These are phyloP conservation scores for Dendrobium huoshanense DNA, from an alignment of 106 monocot species.

Conservation along the genomic window DNA sequence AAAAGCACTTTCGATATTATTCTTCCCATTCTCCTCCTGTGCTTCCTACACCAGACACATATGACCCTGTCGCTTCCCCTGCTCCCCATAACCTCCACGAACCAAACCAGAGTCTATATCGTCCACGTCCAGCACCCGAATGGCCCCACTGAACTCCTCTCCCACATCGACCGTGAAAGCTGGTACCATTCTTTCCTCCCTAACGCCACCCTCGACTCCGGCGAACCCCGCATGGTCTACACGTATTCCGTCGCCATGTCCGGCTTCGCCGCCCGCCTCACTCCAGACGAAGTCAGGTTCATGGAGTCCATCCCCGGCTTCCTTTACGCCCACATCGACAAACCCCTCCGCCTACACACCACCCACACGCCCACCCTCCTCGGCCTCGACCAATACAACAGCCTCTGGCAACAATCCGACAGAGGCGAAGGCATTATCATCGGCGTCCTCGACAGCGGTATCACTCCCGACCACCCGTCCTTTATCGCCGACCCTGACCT, in stretches of 20 bases:
- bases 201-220: too few relatives aligned
- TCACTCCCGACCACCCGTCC: slow-evolving; percentile 32
- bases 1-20: too few relatives aligned
- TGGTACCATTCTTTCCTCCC: too few relatives aligned
- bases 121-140: too few relatives aligned
- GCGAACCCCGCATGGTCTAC: too few relatives aligned
- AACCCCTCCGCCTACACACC: slow-evolving; percentile 4
- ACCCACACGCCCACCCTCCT: slow-evolving; percentile 16
- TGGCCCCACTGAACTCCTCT: too few relatives aligned
- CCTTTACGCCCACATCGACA: slow-evolving; percentile 1
- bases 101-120: too few relatives aligned
- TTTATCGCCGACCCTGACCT: too few relatives aligned
- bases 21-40: too few relatives aligned
- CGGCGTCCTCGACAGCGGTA: slow-evolving; percentile 45
- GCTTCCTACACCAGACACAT: not conserved
- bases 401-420: slow-evolving; percentile 16
- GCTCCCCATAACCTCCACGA: not conserved
- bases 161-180: too few relatives aligned
- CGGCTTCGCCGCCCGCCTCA: too few relatives aligned
- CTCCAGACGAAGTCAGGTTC: not conserved
- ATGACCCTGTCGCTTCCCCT: not conserved
- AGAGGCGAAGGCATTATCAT: slow-evolving; percentile 42
- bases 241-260: too few relatives aligned
- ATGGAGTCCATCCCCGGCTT: slow-evolving; percentile 9
- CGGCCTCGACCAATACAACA: not conserved